Base-by-base conservation (phyloP, 768 basidiomycete species). In the Rhodotorula graminis region DNA sequence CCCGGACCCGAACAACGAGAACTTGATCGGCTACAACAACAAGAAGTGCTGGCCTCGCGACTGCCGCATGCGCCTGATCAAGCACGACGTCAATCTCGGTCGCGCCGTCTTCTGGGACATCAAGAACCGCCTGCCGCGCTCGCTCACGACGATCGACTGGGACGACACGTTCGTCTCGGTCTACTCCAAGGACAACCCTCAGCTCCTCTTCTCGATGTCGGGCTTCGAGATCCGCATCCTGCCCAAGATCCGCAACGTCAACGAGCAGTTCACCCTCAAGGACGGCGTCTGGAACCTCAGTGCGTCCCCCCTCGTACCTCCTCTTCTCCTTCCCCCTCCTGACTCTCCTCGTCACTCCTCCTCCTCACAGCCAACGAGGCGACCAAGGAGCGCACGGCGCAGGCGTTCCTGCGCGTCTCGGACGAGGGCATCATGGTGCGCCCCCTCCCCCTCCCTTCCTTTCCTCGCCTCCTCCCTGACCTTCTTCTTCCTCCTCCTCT, bases 21-120 rank as follows among this genome's bases (percentile, higher is more conserved):
- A 76, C 79, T 91, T 98, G 74, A 95, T 97, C 74, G 96, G 95
- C 1, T 99, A 97, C 82, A 97, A 97, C 84, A 98, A 97, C 85
- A 96, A 95, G 82, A 89, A 93, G 62, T 98, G 96, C 83, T 99
- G 96, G 96, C 96, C 96, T 50, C 87, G 94, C 76, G 96, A 99
- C 82, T 99, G 96, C 81, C 89, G 96, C 70, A 99, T 99, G 96
- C 85, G 96, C 47, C 85, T 99, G 69, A 95, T 96, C 85, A 99
- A 99, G 82, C 96, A 99, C 81, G 96, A 99, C 80, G 96, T 98
- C 82, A 98, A 99, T 82, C 85, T 99, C 58, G 96, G 95, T 31
- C 87, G 96, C 72, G 96, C 96, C 4, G 96, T 97, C 16, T 98
- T 96, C 74, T 99, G 95, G 96, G 98, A 99, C 79, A 92, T 98